A percentile compares a stretch with the other conserved stretches of the same genome.
Conservation (phyloP, 345 rosid species). For the Boechera stricta region DNA sequence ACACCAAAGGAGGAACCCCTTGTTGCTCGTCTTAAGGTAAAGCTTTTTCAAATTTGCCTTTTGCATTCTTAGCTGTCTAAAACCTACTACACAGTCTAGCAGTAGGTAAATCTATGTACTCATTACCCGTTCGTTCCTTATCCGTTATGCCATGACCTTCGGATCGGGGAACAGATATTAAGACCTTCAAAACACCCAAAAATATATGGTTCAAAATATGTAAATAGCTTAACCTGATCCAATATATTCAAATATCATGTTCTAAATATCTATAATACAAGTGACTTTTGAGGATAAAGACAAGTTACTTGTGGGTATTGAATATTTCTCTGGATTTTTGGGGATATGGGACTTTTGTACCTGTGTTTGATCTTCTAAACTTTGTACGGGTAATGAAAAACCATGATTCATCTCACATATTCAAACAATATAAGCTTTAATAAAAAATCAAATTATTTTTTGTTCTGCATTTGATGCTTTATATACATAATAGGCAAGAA, state of each 20-base stretch:
- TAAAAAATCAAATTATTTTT: not conserved
- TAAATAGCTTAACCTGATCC: conserved; percentile 2
- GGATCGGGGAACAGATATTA: not conserved
- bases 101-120: not conserved
- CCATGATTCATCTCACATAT: not conserved
- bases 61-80: conserved; percentile 12
- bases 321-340: not conserved
- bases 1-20: conserved; percentile 74
- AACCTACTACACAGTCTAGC: conserved; percentile 1
- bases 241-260: not conserved
- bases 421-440: not conserved
- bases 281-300: not conserved
- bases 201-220: not conserved
- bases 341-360: conserved; percentile 11
- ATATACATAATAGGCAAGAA: conserved; percentile 66
- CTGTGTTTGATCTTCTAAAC: not conserved
- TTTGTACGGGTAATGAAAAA: not conserved
- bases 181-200: not conserved
- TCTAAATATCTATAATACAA: not conserved
- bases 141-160: not conserved
- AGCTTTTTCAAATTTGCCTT: conserved; percentile 14
- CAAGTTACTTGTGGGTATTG: not conserved
- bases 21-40: conserved; percentile 84
- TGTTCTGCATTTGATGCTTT: conserved; percentile 18
- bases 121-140: not conserved